phyloP scores from a whole-genome alignment of 805 yeast species.

The Priceomyces carsonii region DNA sequence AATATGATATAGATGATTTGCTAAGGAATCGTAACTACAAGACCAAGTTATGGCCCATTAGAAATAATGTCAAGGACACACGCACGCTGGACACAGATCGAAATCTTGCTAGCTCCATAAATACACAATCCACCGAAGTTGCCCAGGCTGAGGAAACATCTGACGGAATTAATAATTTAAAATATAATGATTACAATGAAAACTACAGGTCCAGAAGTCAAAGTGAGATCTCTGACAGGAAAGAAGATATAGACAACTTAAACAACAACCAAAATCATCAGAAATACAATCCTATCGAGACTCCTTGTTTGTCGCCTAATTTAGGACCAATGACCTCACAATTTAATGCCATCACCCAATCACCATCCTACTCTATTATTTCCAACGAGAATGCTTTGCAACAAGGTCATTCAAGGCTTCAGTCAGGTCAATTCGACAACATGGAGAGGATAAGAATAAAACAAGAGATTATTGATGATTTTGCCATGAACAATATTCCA shows the following conservation, averaged over 20 bases:
- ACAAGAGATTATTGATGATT: constrained; percentile 42
- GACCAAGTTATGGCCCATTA: constrained; percentile 12
- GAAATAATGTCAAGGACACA: no score
- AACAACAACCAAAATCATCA: constrained; percentile 1
- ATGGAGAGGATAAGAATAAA: constrained; percentile 27
- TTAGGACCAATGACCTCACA: constrained; percentile 2
- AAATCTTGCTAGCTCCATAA: no score
- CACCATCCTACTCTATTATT: constrained; percentile 26
- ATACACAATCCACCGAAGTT: no score
- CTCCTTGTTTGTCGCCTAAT: constrained; percentile 3
- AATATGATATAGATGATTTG: constrained; percentile 19
- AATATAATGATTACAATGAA: no score
- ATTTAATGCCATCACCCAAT: constrained; percentile 17
- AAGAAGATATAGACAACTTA: no score
- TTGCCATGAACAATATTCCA: constrained; percentile 38
- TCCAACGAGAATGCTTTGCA: constrained; percentile 20
- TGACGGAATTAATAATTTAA: no score
- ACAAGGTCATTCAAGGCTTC: constrained; percentile 4
- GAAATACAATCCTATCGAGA: constrained; percentile 2
- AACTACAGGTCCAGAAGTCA: no score
- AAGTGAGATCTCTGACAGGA: no score
- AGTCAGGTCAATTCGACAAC: constrained; percentile 5
- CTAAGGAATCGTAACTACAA: constrained; percentile 14
- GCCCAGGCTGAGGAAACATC: no score
- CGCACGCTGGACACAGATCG: no score